phyloP scores from a whole-genome alignment of 768 basidiomycete species.

The Russula compacta region DNA sequence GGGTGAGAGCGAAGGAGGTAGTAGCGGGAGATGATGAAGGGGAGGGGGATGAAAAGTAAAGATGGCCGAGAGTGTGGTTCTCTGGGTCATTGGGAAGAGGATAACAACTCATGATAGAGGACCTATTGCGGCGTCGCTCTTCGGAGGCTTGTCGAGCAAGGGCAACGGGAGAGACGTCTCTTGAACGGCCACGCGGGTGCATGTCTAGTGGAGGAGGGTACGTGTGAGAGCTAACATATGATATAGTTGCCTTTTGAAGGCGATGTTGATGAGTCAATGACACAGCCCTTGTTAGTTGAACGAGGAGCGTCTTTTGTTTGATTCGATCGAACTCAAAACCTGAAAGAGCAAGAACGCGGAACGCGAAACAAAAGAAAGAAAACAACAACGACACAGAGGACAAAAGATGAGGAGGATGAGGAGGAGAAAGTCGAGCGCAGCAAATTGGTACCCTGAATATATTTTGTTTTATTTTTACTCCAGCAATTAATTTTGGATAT shows the following conservation, averaged over 20 bases:
- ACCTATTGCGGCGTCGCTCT: slow-evolving; percentile 11
- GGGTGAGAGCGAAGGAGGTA: slow-evolving; percentile 10
- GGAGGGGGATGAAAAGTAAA: slow-evolving; percentile 3
- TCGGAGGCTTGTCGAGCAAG: slow-evolving; percentile 21
- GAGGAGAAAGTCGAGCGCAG: neutral
- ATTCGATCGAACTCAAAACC: neutral
- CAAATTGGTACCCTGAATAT: no score
- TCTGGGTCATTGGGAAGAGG: slow-evolving; percentile 14
- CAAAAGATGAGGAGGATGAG: neutral
- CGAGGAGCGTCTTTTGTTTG: neutral
- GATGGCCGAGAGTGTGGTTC: neutral
- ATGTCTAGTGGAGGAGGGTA: neutral
- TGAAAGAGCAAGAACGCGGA: neutral
- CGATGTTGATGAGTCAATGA: neutral
- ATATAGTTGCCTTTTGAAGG: slow-evolving; percentile 2
- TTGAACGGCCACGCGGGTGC: slow-evolving; percentile 19
- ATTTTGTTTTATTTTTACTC: neutral
- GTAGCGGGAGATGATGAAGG: slow-evolving; percentile 8
- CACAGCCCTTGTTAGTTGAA: slow-evolving; percentile 1
- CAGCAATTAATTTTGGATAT: neutral
- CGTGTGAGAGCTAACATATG: neutral
- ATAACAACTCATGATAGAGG: slow-evolving; percentile 6
- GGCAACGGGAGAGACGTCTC: slow-evolving; percentile 17
- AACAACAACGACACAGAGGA: neutral
- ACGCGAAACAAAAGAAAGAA: neutral